A percentile compares a stretch with the other conserved stretches of the same genome.
Conservation (phyloP, 441 rosid genomes). For the Jatropha podagrica region DNA sequence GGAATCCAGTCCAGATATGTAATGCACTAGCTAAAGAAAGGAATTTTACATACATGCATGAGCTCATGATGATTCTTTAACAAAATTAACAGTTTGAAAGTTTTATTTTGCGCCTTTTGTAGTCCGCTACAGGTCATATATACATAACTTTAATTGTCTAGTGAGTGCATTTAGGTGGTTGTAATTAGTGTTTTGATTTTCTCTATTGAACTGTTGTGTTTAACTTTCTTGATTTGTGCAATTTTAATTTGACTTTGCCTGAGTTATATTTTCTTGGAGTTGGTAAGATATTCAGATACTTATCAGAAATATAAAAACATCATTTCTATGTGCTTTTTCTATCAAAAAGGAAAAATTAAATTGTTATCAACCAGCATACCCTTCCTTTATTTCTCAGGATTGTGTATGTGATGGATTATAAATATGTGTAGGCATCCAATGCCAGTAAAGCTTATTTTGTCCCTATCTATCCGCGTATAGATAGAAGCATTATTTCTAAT, state of each 20-base stretch:
- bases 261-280: conserved; percentile 11
- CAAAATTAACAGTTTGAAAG: neutral
- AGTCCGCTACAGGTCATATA: neutral
- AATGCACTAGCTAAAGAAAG: neutral
- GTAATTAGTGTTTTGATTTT: neutral
- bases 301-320: neutral
- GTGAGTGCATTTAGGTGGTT: too few relatives aligned
- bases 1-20: conserved; percentile 10
- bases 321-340: neutral
- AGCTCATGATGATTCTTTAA: neutral
- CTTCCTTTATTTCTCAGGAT: neutral
- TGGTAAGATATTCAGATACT: conserved; percentile 12
- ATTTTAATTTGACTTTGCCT: conserved; percentile 5
- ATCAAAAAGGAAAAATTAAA: neutral
- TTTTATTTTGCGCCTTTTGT: neutral
- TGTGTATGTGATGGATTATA: neutral
- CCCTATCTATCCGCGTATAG: conserved; percentile 1
- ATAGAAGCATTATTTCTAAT: neutral
- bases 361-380: neutral
- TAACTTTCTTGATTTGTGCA: conserved; percentile 9
- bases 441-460: conserved; percentile 1
- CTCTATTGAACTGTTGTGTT: neutral
- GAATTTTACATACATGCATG: neutral
- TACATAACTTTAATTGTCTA: too few relatives aligned
- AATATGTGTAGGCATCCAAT: neutral